Conservation (phyloP, 129 eudicot species). For the Flaveria bidentis region DNA sequence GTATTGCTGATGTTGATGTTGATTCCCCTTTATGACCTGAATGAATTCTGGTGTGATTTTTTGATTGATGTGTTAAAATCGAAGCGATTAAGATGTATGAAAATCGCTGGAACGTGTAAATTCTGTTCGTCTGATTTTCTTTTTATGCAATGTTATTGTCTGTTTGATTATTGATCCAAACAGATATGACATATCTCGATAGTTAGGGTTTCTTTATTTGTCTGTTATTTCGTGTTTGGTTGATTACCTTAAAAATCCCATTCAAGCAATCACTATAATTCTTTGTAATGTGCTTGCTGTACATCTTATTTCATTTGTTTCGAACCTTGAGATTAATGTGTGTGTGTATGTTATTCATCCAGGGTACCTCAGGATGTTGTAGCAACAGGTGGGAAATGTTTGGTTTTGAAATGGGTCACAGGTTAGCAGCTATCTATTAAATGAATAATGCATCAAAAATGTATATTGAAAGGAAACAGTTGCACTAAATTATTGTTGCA, state of each 20-base stretch:
- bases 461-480: not conserved
- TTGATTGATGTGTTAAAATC: not conserved
- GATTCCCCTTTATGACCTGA: not conserved
- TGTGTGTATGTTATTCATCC: conserved; percentile 6
- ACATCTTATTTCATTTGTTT: conserved; percentile 3
- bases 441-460: not conserved
- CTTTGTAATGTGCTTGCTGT: not conserved
- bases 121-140: not conserved
- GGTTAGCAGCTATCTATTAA: conserved; percentile 45
- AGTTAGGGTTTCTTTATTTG: not conserved
- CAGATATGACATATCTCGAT: not conserved
- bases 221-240: not conserved
- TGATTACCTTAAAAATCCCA: not conserved
- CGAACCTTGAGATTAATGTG: conserved; percentile 20
- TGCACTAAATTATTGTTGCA: conserved; percentile 7
- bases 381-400: conserved; percentile 92
- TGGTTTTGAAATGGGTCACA: conserved; percentile 80
- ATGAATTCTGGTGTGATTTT: not conserved
- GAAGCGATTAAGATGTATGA: not conserved
- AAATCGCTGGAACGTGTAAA: not conserved
- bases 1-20: conserved; percentile 9
- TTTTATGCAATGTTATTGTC: conserved; percentile 8
- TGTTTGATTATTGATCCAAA: not conserved
- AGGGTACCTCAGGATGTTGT: conserved; percentile 97
- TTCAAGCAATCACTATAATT: not conserved